Evolutionary conservation across 257 asterid genomes (phyloP), one percentile per base, ranked within the genome.

Genomic region (Fraxinus quadrangulata): DNA sequence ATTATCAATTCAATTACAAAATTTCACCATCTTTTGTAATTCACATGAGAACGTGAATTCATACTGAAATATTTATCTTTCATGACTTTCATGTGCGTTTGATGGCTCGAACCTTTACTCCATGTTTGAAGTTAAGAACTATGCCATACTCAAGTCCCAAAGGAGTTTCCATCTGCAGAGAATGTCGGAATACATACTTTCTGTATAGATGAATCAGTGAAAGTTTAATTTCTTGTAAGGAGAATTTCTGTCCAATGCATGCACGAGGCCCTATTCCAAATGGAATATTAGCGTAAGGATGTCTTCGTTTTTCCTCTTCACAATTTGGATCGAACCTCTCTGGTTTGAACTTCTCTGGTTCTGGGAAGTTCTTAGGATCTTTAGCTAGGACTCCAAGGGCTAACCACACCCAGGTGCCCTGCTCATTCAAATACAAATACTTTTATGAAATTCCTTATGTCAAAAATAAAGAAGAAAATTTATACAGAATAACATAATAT

Each of bases 381-480:
- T 92, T 96, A 12, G 97, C 92, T 5, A 96, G 92, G 80, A 93
- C 99, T 59, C 98, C 98, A 2, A 86, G 84, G 73, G 98, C 97
- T 84, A 96, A 71, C 98, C 99, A 93, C 73, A 93, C 97, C 98
- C 99, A 96, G 70, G 99, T 92, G 0, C 99, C 97, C 97, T 93
- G 87, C 45, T 49, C 67, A 82, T 70, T 65, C 26, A 26, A 51
- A 63, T 47, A 42, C 13, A 42, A 11, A 39, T 39, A 39, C 17
- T 45, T 45, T 11, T 11, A 3, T 45, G 5, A 16, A 6, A 47
- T 47, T 13, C 59, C 59, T 14, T 47, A 16, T 16, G 8, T 47
- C 7, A n/a, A 47, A 47, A 47, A 47, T 47, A 47, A 14, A 47
- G 0, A 47, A 47, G 7, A 47, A 47, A 47, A 6, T 3, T n/a